Conservation (phyloP, 768 basidiomycete species). For the Kwoniella sp. region DNA sequence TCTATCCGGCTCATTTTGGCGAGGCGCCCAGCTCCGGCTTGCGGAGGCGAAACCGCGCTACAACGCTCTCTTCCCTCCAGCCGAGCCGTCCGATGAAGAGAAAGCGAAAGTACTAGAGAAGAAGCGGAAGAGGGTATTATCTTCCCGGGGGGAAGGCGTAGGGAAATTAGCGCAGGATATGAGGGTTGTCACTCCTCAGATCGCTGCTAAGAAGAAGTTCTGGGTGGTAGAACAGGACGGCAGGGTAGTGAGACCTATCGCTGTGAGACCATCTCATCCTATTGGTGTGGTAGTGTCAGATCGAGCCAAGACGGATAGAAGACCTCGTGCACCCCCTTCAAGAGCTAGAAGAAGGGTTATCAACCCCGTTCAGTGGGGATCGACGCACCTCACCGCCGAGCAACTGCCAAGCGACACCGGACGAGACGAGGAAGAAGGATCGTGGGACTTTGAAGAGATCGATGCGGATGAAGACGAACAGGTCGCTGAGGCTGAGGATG, state of each 20-base stretch:
- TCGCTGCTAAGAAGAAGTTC: constrained; percentile 30
- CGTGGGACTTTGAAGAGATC: constrained; percentile 27
- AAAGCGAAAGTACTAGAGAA: constrained; percentile 30
- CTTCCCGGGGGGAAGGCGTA: constrained; percentile 34
- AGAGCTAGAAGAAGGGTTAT: constrained; percentile 43
- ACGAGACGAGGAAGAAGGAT: constrained; percentile 11
- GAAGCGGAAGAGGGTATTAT: constrained; percentile 30
- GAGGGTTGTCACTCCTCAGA: constrained; percentile 29
- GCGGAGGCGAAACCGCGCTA: constrained; percentile 48
- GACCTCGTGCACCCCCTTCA: constrained; percentile 29
- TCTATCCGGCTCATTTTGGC: constrained; percentile 51
- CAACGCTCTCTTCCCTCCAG: neutral
- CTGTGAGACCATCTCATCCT: constrained; percentile 49
- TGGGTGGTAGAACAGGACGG: constrained; percentile 8
- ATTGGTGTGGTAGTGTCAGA: constrained; percentile 8
- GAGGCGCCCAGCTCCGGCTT: constrained; percentile 51
- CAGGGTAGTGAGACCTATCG: constrained; percentile 40
- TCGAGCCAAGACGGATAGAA: neutral
- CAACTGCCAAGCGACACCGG: neutral
- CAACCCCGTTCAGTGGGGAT: constrained; percentile 44
- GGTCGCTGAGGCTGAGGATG: constrained; percentile 13
- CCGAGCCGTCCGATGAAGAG: constrained; percentile 16
- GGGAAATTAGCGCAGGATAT: constrained; percentile 52
- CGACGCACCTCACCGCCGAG: constrained; percentile 26
- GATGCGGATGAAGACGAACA: constrained; percentile 15